Conservation (phyloP, 106 monocot genomes). For the Cymbidium sinense region DNA sequence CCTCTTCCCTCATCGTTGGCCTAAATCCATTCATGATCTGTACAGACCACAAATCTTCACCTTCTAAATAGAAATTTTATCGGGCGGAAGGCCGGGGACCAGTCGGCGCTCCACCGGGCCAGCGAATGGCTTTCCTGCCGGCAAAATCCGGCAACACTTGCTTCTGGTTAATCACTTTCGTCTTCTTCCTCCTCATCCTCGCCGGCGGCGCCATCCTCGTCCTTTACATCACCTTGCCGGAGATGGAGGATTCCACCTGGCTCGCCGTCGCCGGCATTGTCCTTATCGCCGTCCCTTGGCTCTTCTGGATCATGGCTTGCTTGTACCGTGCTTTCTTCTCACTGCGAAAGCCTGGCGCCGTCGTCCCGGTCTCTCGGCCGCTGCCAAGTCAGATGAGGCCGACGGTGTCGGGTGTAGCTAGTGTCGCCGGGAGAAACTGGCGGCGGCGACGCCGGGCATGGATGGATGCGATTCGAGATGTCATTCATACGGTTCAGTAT, state of each 20-base stretch:
- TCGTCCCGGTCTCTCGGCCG: too few species aligned
- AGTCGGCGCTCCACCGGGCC: background rate
- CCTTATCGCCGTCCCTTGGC: constrained; percentile 46
- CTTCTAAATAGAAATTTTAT: background rate
- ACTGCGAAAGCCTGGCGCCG: background rate
- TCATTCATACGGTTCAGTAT: too few species aligned
- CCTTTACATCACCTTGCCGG: constrained; percentile 45
- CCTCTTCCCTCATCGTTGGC: background rate
- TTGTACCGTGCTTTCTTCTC: constrained; percentile 19
- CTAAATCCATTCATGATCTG: background rate
- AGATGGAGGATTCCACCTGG: constrained; percentile 14
- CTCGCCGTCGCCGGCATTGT: constrained; percentile 39
- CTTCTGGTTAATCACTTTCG: constrained; percentile 37
- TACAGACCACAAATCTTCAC: background rate
- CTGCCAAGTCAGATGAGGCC: too few species aligned
- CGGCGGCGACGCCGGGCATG: too few species aligned
- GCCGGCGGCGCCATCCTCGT: constrained; percentile 37
- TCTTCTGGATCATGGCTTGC: constrained; percentile 51
- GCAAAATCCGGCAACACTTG: constrained; percentile 21
- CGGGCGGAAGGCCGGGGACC: background rate
- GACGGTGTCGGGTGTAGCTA: too few species aligned
- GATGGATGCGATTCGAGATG: too few species aligned
- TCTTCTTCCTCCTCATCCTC: constrained; percentile 44
- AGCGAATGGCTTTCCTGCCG: constrained; percentile 4
- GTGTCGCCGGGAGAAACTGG: too few species aligned